phyloP scores from a whole-genome alignment of 805 yeast genomes.

The Yamadazyma tumulicola region DNA sequence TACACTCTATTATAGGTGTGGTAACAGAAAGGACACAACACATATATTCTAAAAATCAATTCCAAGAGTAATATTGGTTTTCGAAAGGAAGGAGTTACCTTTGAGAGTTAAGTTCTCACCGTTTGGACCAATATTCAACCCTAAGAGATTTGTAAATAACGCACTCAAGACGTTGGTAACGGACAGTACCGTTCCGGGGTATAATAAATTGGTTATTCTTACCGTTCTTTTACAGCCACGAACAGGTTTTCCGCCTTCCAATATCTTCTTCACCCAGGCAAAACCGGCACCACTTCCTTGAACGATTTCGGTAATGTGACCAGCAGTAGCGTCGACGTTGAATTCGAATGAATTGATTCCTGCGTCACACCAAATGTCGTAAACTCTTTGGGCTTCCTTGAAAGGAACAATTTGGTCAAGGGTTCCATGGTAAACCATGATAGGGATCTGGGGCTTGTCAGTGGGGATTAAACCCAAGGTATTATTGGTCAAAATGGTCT shows the following conservation, averaged over 20 bases:
- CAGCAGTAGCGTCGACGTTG: conserved; percentile 15
- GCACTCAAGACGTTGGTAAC: conserved; percentile 1
- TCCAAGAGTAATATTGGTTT: conserved; percentile 1
- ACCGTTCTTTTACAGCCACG: conserved; percentile 42
- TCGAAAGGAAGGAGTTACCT: not conserved
- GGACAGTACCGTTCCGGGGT: conserved; percentile 22
- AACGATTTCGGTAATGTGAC: conserved; percentile 15
- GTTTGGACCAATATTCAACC: conserved; percentile 8
- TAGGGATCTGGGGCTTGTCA: conserved; percentile 17
- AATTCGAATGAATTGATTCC: conserved; percentile 26
- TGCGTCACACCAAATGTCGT: conserved; percentile 20
- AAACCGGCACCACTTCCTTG: conserved; percentile 18
- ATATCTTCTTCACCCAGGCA: conserved; percentile 16
- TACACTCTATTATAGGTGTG: too few species aligned
- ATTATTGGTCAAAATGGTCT: conserved; percentile 15
- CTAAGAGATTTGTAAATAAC: conserved; percentile 2
- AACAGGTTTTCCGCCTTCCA: conserved; percentile 13
- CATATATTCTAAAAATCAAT: too few species aligned
- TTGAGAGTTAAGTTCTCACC: conserved; percentile 7
- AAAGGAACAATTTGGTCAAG: conserved; percentile 18
- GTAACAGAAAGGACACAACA: conserved; percentile 24
- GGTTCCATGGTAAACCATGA: conserved; percentile 19
- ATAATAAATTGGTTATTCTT: conserved; percentile 45
- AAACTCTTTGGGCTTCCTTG: conserved; percentile 12
- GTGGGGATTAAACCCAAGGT: conserved; percentile 15